Evolutionary conservation across 1,139 yeast species (phyloP).

Genomic region (Hansenula sp.): DNA sequence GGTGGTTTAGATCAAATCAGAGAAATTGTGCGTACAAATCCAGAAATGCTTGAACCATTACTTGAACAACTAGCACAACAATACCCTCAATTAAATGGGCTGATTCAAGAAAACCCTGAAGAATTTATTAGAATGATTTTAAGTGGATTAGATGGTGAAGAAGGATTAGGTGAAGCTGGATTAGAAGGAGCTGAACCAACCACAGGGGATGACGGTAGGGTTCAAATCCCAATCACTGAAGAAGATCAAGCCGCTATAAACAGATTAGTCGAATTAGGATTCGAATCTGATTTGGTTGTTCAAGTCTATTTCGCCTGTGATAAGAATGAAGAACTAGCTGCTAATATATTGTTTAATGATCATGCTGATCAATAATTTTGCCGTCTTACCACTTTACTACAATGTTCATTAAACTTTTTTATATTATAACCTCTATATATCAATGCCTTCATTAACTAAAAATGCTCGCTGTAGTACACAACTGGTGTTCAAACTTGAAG

Average conservation of each 20-base stretch:
- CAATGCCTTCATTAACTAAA: too few species aligned
- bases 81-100: constrained; percentile 82
- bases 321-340: constrained; percentile 95
- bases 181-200: constrained; percentile 27
- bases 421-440: neutral
- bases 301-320: constrained; percentile 98
- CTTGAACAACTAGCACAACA: constrained; percentile 79
- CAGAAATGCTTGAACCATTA: constrained; percentile 83
- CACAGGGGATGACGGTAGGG: constrained; percentile 32
- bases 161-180: constrained; percentile 24
- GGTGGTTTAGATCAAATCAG: constrained; percentile 58
- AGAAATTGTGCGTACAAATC: constrained; percentile 78
- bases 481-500: constrained; percentile 5
- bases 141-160: constrained; percentile 51
- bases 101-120: constrained; percentile 83
- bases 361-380: constrained; percentile 13
- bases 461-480: too few species aligned
- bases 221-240: constrained; percentile 52
- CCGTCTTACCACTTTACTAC: neutral
- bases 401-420: neutral
- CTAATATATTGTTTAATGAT: constrained; percentile 67
- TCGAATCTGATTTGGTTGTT: constrained; percentile 79
- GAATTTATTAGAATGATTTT: constrained; percentile 72
- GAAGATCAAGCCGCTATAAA: constrained; percentile 87
- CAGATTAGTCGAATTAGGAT: constrained; percentile 89